Conservation (phyloP, 176 grass and related monocot species). For the Rhynchospora tenuis region DNA sequence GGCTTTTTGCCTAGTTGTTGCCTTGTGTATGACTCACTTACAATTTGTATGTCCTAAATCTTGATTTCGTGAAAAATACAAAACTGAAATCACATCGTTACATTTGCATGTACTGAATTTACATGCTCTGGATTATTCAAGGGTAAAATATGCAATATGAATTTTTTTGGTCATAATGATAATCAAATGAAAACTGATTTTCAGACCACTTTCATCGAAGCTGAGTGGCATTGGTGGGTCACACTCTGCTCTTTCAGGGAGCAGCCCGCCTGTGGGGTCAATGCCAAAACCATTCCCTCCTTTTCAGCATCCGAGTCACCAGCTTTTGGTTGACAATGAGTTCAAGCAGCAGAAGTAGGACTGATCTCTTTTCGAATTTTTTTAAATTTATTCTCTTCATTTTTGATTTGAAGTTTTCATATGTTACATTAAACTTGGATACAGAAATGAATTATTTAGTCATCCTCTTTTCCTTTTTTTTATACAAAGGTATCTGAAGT, state of each 20-base stretch:
- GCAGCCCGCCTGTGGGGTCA: slow-evolving; percentile 77
- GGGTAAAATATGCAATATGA: not conserved
- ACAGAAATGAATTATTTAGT: not conserved
- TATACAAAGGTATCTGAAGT: slow-evolving; percentile 89
- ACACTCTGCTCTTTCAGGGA: slow-evolving; percentile 66
- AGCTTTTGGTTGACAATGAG: slow-evolving; percentile 89
- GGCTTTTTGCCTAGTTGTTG: not conserved
- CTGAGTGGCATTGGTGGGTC: slow-evolving; percentile 68
- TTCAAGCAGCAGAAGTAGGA: slow-evolving; percentile 95
- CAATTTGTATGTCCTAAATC: not conserved
- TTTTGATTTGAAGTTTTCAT: not conserved
- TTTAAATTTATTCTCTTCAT: not conserved
- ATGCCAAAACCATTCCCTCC: slow-evolving; percentile 87
- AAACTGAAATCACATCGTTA: not conserved
- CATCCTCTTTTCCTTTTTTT: slow-evolving; percentile 8
- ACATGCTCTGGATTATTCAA: not conserved
- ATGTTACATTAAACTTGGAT: slow-evolving; percentile 18
- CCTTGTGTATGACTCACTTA: not conserved
- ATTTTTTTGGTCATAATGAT: not conserved
- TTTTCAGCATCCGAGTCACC: slow-evolving; percentile 87
- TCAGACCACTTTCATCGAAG: slow-evolving; percentile 42
- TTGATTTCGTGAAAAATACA: not conserved
- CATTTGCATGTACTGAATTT: not conserved
- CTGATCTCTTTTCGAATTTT: not conserved
- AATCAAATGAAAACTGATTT: not conserved